A percentile compares a stretch with the other conserved stretches of the same genome.
Conservation (phyloP, 2,329 filamentous ascomycete species). For the Lachnellula occidentalis region DNA sequence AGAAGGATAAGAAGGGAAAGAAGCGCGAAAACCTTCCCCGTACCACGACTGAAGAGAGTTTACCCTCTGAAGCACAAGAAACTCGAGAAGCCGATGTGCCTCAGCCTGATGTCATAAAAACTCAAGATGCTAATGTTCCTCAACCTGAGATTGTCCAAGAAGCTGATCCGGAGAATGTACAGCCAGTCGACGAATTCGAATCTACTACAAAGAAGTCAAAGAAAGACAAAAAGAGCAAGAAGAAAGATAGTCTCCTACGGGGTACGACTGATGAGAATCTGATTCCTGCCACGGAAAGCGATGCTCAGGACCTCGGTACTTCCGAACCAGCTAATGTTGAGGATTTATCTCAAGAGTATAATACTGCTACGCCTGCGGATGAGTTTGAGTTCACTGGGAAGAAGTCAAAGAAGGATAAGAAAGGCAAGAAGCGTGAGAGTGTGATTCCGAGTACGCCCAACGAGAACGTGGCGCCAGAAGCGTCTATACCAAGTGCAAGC, state of each 20-base stretch:
- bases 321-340: not conserved
- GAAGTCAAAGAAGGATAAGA: constrained; percentile 33
- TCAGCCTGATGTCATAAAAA: not conserved
- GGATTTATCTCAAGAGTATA: not conserved
- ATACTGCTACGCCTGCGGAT: constrained; percentile 1
- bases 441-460: not conserved
- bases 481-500: not conserved
- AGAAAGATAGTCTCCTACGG: constrained; percentile 1
- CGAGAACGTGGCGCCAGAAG: not conserved
- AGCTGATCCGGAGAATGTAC: not conserved
- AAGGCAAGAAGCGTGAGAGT: constrained; percentile 20
- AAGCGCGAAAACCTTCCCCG: not conserved
- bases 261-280: not conserved
- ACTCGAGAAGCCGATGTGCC: not conserved
- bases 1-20: constrained; percentile 23
- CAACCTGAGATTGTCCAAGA: constrained; percentile 1
- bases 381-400: constrained; percentile 1
- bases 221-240: constrained; percentile 35
- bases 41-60: not conserved
- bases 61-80: not conserved
- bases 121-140: not conserved
- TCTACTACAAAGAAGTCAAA: constrained; percentile 34
- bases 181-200: not conserved
- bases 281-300: not conserved
- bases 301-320: not conserved